Conservation (phyloP, 2,329 filamentous ascomycete species). For the Fusarium sterilihyphosum region DNA sequence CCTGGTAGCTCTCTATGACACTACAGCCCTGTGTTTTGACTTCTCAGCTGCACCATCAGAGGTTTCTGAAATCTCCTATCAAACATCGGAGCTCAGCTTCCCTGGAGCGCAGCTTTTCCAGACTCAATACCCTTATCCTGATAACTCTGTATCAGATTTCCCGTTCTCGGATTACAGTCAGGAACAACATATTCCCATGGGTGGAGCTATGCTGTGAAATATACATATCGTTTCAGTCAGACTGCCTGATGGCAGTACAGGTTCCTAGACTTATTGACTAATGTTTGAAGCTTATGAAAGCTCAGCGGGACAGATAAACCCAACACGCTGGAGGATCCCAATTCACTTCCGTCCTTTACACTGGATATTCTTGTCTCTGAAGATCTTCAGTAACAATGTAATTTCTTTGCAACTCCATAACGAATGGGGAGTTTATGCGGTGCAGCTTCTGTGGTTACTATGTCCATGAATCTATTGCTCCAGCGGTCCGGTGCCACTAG, state of each 20-base stretch:
- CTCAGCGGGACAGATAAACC: no score
- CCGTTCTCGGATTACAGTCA: rapidly evolving
- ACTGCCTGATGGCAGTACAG: background rate
- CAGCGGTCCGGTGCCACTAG: no score
- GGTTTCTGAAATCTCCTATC: background rate
- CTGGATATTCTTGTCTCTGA: rapidly evolving
- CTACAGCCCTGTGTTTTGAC: rapidly evolving
- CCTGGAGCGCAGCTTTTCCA: background rate
- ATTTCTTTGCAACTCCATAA: background rate
- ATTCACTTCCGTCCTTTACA: no score
- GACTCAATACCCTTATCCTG: rapidly evolving
- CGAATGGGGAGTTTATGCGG: no score
- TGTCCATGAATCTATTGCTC: no score
- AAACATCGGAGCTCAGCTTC: background rate
- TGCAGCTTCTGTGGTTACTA: no score
- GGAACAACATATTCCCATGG: rapidly evolving
- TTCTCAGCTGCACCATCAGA: background rate
- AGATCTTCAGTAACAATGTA: no score
- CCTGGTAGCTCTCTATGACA: rapidly evolving
- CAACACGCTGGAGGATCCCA: no score
- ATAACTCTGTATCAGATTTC: rapidly evolving
- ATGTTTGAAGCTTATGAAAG: no score
- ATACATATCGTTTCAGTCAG: background rate
- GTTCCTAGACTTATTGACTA: background rate
- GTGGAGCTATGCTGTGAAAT: background rate